Base-by-base conservation (phyloP, 345 rosid genomes). In the Camelina laxa region DNA sequence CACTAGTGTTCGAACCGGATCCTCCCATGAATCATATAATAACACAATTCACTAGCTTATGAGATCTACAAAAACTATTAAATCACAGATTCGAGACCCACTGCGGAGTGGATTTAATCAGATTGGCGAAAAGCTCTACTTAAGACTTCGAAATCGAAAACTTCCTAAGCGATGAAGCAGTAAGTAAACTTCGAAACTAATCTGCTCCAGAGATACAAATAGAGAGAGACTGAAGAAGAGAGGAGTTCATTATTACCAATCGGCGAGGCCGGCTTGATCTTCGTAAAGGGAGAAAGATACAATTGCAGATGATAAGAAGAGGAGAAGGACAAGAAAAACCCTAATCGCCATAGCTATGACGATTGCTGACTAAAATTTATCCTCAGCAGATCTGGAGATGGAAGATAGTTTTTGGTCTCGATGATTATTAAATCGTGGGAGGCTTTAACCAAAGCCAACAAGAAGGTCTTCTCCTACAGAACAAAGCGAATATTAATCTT, bases 191-290 rank as follows among this genome's bases (percentile, higher is more conserved):
- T 51, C 24, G 44, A 27, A 39, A 39, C 22, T 14, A 7, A 13
- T 47, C 14, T 21, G 20, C 45, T 6, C 44, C 39, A 49, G 4
- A 38, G 20, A 41, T 16, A 63, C 22, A 57, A 35, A 22, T 11
- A 27, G 30, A 21, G 45, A 72, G 48, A 33, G 44, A 60, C 60
- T n/a, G 56, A 74, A 63, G 74, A 50, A 47, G 56, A 50, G 48
- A 30, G 5, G 69, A 65, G 75, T 81, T 33, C 24, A 22, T 22
- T 22, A 3, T 42, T 74, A 91, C 99, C 99, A 96, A 72, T 96
- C 99, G 87, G 85, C 84, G 82, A 92, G 93, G 56, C 98, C 99
- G 42, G 84, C 97, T 87, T 96, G 97, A 85, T 92, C 99, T 81
- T 91, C 99, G 64, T 84, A 92, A 44, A 92, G 91, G 42, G 97